A percentile compares a stretch with the other conserved stretches of the same genome.
Evolutionary conservation across 2,329 filamentous ascomycete genomes (phyloP).

Genomic region (Scleromitrula shiraiana): DNA sequence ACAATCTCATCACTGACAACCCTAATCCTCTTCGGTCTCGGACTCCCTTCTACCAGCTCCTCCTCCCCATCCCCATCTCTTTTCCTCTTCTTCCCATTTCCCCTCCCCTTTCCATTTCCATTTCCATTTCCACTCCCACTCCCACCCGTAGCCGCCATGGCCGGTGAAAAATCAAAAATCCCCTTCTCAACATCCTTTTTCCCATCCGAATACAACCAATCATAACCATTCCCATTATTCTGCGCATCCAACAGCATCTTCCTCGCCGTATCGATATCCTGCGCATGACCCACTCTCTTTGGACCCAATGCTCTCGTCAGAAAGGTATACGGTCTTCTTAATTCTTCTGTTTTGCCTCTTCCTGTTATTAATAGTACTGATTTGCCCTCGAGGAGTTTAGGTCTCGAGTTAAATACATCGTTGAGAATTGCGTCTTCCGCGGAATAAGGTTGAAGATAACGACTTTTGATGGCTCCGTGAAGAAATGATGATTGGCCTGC

Average conservation of each 20-base stretch:
- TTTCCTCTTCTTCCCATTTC: conserved; percentile 38
- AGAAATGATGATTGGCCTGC: conserved; percentile 74
- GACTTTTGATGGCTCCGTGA: conserved; percentile 67
- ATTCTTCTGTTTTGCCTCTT: conserved; percentile 52
- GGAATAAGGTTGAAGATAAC: conserved; percentile 56
- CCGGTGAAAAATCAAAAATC: conserved; percentile 27
- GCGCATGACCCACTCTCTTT: conserved; percentile 53
- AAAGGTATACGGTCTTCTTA: conserved; percentile 69
- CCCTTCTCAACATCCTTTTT: conserved; percentile 38
- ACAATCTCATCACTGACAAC: conserved; percentile 80
- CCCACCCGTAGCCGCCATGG: no score
- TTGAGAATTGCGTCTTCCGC: conserved; percentile 47
- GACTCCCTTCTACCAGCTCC: no score
- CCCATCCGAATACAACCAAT: conserved; percentile 75
- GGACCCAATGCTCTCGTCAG: conserved; percentile 73
- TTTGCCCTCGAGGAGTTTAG: conserved; percentile 54
- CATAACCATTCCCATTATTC: conserved; percentile 43
- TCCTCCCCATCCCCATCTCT: conserved; percentile 30
- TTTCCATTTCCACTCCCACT: no score
- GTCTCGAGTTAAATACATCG: conserved; percentile 50
- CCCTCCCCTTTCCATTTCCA: no score
- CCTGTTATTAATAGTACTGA: conserved; percentile 66
- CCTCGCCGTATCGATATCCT: conserved; percentile 58
- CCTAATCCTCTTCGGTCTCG: conserved; percentile 45
- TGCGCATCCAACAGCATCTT: conserved; percentile 46